Percentiles rank a stretch among this genome's conserved stretches.
Conservation (phyloP, 352 stramenopile genomes). For the Globisporangium ultimum region DNA sequence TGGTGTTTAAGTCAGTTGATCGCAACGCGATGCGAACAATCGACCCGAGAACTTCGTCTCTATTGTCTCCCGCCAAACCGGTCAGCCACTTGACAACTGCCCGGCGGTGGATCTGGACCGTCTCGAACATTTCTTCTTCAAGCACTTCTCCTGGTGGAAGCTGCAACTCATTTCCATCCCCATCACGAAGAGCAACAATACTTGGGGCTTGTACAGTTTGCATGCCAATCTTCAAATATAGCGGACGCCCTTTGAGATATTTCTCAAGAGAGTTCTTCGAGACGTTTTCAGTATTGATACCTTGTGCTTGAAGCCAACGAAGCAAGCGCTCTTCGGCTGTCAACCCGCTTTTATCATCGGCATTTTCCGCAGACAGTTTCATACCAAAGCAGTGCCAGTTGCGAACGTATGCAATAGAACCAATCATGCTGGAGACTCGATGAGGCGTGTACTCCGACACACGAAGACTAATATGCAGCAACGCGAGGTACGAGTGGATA, state of each 20-base stretch:
- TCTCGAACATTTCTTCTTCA: constrained; percentile 85
- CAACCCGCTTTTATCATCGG: constrained; percentile 41
- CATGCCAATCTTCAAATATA: constrained; percentile 88
- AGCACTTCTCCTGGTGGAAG: constrained; percentile 79
- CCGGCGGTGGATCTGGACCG: constrained; percentile 78
- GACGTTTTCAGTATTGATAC: constrained; percentile 86
- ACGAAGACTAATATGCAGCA: constrained; percentile 70
- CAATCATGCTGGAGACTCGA: constrained; percentile 68
- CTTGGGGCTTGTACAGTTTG: constrained; percentile 86
- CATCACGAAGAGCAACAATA: constrained; percentile 59
- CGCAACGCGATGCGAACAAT: constrained; percentile 79
- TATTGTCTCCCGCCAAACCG: constrained; percentile 20
- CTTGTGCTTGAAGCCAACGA: constrained; percentile 88
- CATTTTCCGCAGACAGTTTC: constrained; percentile 58
- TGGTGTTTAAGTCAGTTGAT: constrained; percentile 45
- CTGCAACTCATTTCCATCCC: constrained; percentile 55
- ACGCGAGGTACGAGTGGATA: constrained; percentile 79
- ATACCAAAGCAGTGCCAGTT: constrained; percentile 92
- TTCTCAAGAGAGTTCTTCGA: constrained; percentile 78
- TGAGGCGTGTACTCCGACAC: constrained; percentile 64
- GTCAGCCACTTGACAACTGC: constrained; percentile 70
- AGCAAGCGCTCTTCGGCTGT: constrained; percentile 75
- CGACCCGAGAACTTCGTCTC: constrained; percentile 43
- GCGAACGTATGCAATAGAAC: constrained; percentile 82
- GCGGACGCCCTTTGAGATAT: constrained; percentile 77